Evolutionary conservation across 164 flowering plant genomes (phyloP), one percentile per base, ranked within the genome.

Genomic region (Umbellularia californica): DNA sequence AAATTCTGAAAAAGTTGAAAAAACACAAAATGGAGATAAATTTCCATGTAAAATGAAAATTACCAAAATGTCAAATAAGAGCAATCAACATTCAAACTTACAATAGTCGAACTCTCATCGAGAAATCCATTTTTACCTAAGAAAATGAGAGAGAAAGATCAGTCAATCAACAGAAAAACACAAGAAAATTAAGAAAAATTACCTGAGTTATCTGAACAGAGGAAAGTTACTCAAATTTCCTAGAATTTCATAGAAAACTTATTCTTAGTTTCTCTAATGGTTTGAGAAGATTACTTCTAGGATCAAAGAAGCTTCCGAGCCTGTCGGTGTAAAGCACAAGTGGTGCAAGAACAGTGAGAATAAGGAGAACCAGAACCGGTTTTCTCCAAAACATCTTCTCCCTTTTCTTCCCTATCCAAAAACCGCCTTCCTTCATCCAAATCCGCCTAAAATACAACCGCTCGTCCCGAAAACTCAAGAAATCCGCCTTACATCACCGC

Each of bases 321-420:
- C 78, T 86, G 76, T 92, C 90, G 24, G 94, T 89, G 79, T 87
- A 95, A 22, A 95, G 90, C 64, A 92, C 78, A 70, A 95, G 85
- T 0, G 97, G 98, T 50, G 98, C 87, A 52, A 93, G 71, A 50
- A 95, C 94, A 0, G 98, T 89, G 14, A 91, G 75, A 25, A 79
- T 71, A 27, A 95, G 85, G 84, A 95, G 78, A 69, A 82, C 72
- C 80, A 91, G 1, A 69, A 92, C 95, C 33, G 87, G 64, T 60
- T 81, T 87, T 69, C 97, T 84, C 66, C 25, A 6, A 5, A 51
- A 30, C 51, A 86, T 51, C 86, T 58, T 81, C 89, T 86, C 77
- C 58, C 47, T n/a, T 63, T 62, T 50, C 58, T 35, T 65, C 67
- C 3, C 23, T 27, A 23, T 65, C 23, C 58, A 70, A 41, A 76